Evolutionary conservation across 1,139 yeast species (phyloP), one percentile per base, ranked within the genome.

Genomic region (Tardiomyces depauwii): DNA sequence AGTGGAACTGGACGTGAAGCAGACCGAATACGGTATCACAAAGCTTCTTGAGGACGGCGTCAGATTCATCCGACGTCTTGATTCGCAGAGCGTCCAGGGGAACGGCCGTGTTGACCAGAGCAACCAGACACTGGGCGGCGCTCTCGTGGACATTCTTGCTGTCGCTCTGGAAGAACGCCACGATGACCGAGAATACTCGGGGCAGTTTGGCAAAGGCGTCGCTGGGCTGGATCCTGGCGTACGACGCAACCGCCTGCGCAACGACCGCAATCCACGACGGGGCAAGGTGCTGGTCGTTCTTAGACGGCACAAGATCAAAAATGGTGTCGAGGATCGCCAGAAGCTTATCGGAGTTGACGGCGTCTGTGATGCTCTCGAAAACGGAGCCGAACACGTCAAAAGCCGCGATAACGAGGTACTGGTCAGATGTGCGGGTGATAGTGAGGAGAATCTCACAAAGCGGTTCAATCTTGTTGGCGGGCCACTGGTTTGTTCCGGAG

Each of bases 191-290:
- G 52, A 87, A 72, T 23, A 84, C 67, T 18, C 66, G 66, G 2
- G 83, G 81, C 18, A 85, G 63, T 53, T 75, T 77, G 19, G 65
- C 57, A 42, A 88, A 60, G 49, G 87, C 80, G 36, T 70, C 66
- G 28, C 70, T 60, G 1, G 88, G 78, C 51, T 82, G 77, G 51
- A 82, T 70, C 16, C 65, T 62, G 14, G 89, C 70, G 59, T 79
- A 86, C 6, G 89, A 74, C 45, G 79, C 78, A 52, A 84, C 71
- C 42, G 93, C 95, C 59, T 87, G 88, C 7, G 96, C 94, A 39
- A 91, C 76, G 23, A 88, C 95, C 1, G 96, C 95, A 44, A 88
- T 75, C 98, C 98, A 91, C 10, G 96, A 77, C 16, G 94, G 96
- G 14, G 93, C 87, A 55, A 91, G 73, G 62, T 87, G 89, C 40